Evolutionary conservation across 2,329 filamentous ascomycete species (phyloP), one percentile per base, ranked within the genome.

Genomic region (Epicoccum sorghinum): DNA sequence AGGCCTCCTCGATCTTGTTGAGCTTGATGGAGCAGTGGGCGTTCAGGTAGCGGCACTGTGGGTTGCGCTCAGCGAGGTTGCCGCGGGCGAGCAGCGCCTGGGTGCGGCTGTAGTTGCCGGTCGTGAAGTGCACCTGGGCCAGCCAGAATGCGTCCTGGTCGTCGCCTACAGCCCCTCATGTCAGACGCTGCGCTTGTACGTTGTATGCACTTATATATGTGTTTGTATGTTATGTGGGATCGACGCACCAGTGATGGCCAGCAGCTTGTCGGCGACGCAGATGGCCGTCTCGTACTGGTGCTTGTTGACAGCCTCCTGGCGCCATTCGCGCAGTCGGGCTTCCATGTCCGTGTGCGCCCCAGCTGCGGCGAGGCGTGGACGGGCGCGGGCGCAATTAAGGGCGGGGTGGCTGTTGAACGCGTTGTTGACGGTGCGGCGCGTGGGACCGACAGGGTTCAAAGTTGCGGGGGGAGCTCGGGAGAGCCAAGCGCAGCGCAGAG

Each of bases 121-220:
- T 95, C 46, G 89, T 89, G 78, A 98, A 99, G 77, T 99, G 93
- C 33, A 96, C 91, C 77, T 98, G 93, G n/a, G 95, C 95, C 38
- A 99, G 88, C 89, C 92, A 97, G 72, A 96, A 96, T 36, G 93
- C 93, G 74, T 99, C 95, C 61, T 91, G 88, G 69, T 96, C 92
- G 73, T 93, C 90, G 70, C 93, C 95, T 97, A 62, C 7, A 29
- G 6, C 1, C 7, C 24, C 12, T 27, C 23, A n/a, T 14, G 47
- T 49, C 14, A 41, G 38, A n/a, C n/a, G 32, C 13, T 23, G 29
- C 18, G 41, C 27, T 14, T 14, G 3, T 13, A 29, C 8, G n/a
- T 18, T 27, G 12, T 10, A n/a, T 29, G 8, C 37, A 10, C 27
- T 25, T 8, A 14, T 23, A 10, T 8, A 4, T 12, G 8, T 37